These are phyloP conservation scores for Termitomyces sp. DNA, from an alignment of 768 basidiomycete genomes.

Conservation along the genomic window DNA sequence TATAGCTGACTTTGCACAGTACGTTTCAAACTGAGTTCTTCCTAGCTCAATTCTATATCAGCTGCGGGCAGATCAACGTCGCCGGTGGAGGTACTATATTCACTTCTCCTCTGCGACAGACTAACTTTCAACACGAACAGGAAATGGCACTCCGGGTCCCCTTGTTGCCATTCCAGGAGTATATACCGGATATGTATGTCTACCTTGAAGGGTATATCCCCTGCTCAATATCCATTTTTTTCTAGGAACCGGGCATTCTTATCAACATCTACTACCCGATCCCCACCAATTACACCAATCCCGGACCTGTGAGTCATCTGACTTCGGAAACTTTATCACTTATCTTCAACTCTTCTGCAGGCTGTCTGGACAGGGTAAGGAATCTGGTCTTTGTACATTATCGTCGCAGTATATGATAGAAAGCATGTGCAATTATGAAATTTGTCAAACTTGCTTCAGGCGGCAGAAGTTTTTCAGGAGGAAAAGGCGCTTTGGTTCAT, in stretches of 20 bases:
- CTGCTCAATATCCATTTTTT: not conserved
- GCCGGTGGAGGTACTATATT: conserved; percentile 29
- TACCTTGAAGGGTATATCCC: not conserved
- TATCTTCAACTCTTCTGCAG: not conserved
- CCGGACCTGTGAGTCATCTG: conserved; percentile 21
- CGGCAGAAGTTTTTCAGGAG: not conserved
- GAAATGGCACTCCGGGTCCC: conserved; percentile 22
- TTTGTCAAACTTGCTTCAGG: not conserved
- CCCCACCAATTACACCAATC: conserved; percentile 20
- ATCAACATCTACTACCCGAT: conserved; percentile 24
- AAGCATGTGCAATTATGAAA: not conserved
- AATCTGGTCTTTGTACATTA: not conserved
- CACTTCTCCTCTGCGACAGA: not conserved
- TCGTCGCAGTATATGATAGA: not conserved
- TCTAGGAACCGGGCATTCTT: conserved; percentile 19
- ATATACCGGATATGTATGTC: conserved; percentile 21
- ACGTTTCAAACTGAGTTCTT: not conserved
- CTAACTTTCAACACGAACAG: conserved; percentile 3
- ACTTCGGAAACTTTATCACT: not conserved
- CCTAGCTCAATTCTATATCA: conserved; percentile 29
- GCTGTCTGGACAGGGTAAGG: conserved; percentile 20
- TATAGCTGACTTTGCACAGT: conserved; percentile 11
- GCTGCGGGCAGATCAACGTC: conserved; percentile 38
- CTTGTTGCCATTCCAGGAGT: conserved; percentile 26
- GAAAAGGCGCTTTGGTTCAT: too few species aligned